These are phyloP conservation scores for Lasiosphaeria ovina DNA, from an alignment of 495 filamentous ascomycete genomes.

Conservation along the genomic window DNA sequence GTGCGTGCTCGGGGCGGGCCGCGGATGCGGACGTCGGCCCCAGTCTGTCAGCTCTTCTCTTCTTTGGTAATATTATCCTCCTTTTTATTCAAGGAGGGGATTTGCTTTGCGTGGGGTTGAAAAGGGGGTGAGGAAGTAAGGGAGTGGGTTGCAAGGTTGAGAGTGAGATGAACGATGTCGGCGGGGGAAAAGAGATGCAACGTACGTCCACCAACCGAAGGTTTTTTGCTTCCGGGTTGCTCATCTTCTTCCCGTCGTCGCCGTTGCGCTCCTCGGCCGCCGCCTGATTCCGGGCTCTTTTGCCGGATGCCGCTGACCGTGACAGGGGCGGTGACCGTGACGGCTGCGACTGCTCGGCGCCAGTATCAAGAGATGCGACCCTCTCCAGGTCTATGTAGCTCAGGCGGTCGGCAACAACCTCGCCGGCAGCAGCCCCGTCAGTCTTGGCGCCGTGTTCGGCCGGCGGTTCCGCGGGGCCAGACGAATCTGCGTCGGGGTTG, in stretches of 20 bases:
- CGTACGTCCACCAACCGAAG: slow-evolving; percentile 65
- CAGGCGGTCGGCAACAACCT: slow-evolving; percentile 31
- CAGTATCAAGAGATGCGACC: slow-evolving; percentile 26
- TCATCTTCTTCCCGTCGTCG: background rate
- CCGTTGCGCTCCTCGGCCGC: slow-evolving; percentile 21
- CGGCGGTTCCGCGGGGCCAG: too few species aligned
- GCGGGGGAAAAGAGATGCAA: background rate
- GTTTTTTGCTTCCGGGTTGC: slow-evolving; percentile 9
- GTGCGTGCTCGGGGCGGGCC: slow-evolving; percentile 10
- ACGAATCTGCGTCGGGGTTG: too few species aligned
- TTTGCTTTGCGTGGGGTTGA: background rate
- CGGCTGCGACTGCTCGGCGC: background rate
- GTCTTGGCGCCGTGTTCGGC: too few species aligned
- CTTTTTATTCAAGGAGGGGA: too few species aligned
- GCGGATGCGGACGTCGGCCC: too few species aligned
- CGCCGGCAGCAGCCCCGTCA: background rate
- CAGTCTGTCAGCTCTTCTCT: background rate
- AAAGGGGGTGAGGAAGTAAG: background rate
- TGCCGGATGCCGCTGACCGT: slow-evolving; percentile 15
- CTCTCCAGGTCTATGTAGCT: slow-evolving; percentile 57
- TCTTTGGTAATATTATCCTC: background rate
- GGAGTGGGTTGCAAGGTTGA: background rate
- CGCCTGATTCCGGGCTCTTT: slow-evolving; percentile 22
- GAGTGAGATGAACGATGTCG: too few species aligned
- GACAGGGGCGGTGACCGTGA: background rate